Base-by-base conservation (phyloP, 2,329 filamentous ascomycete genomes). In the Fusarium longipes region DNA sequence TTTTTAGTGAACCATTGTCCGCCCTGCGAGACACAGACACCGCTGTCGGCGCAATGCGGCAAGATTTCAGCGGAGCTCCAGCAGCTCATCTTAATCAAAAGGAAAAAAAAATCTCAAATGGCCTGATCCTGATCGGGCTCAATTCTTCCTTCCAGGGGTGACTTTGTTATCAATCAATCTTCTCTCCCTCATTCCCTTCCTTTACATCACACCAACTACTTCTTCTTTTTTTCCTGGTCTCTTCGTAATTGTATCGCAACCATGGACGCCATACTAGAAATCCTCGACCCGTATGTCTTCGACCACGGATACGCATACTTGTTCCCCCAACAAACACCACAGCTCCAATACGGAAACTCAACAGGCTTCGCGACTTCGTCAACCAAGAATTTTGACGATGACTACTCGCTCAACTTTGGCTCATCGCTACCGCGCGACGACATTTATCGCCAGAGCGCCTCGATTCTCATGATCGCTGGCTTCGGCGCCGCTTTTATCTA, bases 401-500 rank as follows among this genome's bases (percentile, higher is more conserved):
- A 59, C 29, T 68, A 58, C 36, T 57, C 72, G 2, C 57, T 61
- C 39, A 65, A 58, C 44, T 70, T 56, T 14, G 70, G 65, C 50
- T 80, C 78, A 5, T 71, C 73, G 11, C 79, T 78, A 73, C 63
- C 77, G 6, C 79, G 80, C 67, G 79, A 82, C 74, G 76, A 80
- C 72, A 75, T 82, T 53, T 70, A 75, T 36, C 80, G 80, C 51
- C 80, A 82, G 55, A 65, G 69, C 69, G 70, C 75, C 49, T 81
- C 79, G 1, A 75, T 82, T 48, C 69, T 81, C 12, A 49, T 78
- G 65, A 66, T 81, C 51, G 79, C 79, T 22, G 76, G 79, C 63
- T 52, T 80, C 30, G 80, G 79, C 56, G 79, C 78, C 53, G 74
- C 77, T 15, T 39, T 65, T 36, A 70, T 77, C 30, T 93, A 93